phyloP scores from a whole-genome alignment of 805 yeast species.

The Ogataea ganodermae region DNA sequence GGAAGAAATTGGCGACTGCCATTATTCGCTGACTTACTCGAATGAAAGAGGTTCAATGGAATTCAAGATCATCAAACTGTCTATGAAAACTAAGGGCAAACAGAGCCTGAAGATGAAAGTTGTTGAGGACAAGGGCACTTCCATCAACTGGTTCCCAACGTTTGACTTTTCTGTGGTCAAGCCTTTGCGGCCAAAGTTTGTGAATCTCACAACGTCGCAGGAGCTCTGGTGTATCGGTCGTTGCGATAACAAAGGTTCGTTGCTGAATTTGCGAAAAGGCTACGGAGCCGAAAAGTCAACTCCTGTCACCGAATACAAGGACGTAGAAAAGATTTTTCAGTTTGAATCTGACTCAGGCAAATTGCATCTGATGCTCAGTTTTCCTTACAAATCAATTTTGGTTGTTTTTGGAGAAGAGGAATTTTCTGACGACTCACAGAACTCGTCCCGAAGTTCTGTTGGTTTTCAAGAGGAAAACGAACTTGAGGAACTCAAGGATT shows the following conservation, averaged over 20 bases:
- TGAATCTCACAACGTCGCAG: constrained; percentile 23
- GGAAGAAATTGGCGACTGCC: constrained; percentile 19
- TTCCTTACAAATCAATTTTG: constrained; percentile 15
- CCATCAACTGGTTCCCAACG: constrained; percentile 29
- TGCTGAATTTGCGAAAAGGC: constrained; percentile 30
- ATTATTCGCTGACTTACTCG: constrained; percentile 24
- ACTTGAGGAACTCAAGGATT: constrained; percentile 15
- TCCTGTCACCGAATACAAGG: constrained; percentile 16
- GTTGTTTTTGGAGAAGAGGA: constrained; percentile 10
- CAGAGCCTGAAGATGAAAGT: constrained; percentile 21
- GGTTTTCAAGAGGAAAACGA: constrained; percentile 12
- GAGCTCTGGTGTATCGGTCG: constrained; percentile 37
- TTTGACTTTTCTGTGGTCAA: constrained; percentile 27
- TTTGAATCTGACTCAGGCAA: constrained; percentile 11
- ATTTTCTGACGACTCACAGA: constrained; percentile 1
- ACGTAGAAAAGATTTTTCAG: constrained; percentile 17
- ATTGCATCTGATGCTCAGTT: constrained; percentile 18
- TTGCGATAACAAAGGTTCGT: constrained; percentile 25
- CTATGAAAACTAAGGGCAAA: constrained; percentile 14
- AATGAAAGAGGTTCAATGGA: constrained; percentile 31
- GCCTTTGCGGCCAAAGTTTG: constrained; percentile 19
- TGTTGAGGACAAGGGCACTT: constrained; percentile 22
- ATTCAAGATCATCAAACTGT: constrained; percentile 21
- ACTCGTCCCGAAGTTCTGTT: constrained; percentile 11
- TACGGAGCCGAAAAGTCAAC: constrained; percentile 24